Conservation (phyloP, 2,329 filamentous ascomycete genomes). For the Fusarium piperis region DNA sequence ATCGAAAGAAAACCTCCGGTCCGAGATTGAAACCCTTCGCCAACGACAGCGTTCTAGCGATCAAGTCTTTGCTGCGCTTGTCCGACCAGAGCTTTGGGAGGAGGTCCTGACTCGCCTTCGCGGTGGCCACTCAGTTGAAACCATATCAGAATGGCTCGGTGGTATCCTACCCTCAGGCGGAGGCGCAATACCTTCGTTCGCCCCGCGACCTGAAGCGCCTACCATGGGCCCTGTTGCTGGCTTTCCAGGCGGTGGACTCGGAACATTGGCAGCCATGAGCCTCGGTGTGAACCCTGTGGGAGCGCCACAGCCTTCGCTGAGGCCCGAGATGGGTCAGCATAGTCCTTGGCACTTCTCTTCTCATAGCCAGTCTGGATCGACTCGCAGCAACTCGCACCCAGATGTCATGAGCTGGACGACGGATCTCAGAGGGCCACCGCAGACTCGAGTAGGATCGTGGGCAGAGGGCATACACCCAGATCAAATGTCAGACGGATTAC, state of each 20-base stretch:
- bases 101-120: constrained; percentile 64
- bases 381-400: constrained; percentile 57
- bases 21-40: constrained; percentile 67
- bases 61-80: constrained; percentile 64
- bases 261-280: constrained; percentile 45
- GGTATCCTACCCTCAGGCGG: constrained; percentile 45
- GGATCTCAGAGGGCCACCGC: constrained; percentile 51
- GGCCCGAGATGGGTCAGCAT: constrained; percentile 53
- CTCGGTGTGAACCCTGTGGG: constrained; percentile 44
- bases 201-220: constrained; percentile 23
- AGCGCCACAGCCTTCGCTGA: constrained; percentile 45
- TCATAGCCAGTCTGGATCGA: constrained; percentile 57
- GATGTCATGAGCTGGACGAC: constrained; percentile 59
- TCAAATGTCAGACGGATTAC: constrained; percentile 44
- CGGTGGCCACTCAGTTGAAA: constrained; percentile 63
- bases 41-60: constrained; percentile 65
- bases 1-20: constrained; percentile 69
- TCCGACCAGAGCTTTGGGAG: constrained; percentile 61
- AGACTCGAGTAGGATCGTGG: constrained; percentile 62
- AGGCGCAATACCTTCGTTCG: constrained; percentile 43
- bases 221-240: constrained; percentile 36
- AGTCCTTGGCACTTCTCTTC: constrained; percentile 62
- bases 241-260: constrained; percentile 43
- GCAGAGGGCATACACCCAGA: constrained; percentile 55
- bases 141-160: constrained; percentile 65